phyloP scores from a whole-genome alignment of 2,329 filamentous ascomycete genomes.

The Pseudohalonectria lignicola region DNA sequence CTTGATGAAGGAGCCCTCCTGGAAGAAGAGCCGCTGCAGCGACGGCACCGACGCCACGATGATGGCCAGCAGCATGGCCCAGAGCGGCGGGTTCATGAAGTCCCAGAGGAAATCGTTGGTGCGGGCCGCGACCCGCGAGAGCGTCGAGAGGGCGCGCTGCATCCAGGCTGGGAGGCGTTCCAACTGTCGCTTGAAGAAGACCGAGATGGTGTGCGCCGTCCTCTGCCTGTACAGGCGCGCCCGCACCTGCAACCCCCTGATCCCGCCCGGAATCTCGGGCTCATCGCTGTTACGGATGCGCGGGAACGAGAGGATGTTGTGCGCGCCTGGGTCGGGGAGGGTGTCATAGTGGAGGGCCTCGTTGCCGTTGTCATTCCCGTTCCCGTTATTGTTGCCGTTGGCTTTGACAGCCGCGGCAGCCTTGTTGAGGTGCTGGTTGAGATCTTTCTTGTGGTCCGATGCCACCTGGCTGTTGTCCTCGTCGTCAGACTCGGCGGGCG shows the following conservation, averaged over 20 bases:
- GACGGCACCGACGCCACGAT: constrained; percentile 78
- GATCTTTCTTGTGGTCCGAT: constrained; percentile 9
- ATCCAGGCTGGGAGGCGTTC: constrained; percentile 28
- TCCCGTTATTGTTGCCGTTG: constrained; percentile 8
- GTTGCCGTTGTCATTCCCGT: constrained; percentile 2
- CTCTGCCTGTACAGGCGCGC: constrained; percentile 19
- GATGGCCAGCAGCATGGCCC: constrained; percentile 91
- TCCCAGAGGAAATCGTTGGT: constrained; percentile 64
- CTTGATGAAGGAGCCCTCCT: constrained; percentile 76
- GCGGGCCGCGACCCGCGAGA: constrained; percentile 25
- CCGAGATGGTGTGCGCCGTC: constrained; percentile 4
- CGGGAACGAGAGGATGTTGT: constrained; percentile 54
- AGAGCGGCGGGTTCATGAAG: constrained; percentile 97
- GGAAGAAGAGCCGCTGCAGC: constrained; percentile 79
- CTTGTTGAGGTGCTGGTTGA: constrained; percentile 15
- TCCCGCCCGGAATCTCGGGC: constrained; percentile 25
- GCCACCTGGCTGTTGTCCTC: constrained; percentile 22
- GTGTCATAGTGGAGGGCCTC: constrained; percentile 22
- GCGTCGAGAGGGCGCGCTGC: constrained; percentile 20
- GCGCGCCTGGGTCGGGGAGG: constrained; percentile 23
- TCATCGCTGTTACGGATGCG: constrained; percentile 35
- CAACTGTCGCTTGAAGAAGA: constrained; percentile 16
- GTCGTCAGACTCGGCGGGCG: constrained; percentile 36
- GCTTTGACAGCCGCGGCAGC: neutral
- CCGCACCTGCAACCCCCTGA: constrained; percentile 28